Conservation (phyloP, 2,329 filamentous ascomycete species). For the Remersonia thermophila region DNA sequence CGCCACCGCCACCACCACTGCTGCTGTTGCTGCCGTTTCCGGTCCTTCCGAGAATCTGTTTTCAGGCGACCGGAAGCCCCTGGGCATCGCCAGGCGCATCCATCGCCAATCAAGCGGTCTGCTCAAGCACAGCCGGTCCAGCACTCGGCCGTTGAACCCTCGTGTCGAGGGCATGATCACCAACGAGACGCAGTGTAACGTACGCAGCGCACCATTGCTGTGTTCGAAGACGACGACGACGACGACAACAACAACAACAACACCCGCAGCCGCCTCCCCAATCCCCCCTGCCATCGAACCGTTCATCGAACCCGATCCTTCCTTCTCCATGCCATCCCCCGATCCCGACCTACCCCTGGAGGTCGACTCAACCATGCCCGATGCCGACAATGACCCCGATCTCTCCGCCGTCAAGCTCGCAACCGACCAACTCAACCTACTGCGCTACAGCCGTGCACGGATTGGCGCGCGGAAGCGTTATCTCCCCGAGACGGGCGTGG, state of each 20-base stretch:
- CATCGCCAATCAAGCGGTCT: constrained; percentile 3
- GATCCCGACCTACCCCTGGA: no score
- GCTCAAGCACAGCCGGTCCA: neutral
- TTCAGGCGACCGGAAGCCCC: no score
- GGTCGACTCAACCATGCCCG: constrained; percentile 9
- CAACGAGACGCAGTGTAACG: constrained; percentile 12
- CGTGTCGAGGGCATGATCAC: constrained; percentile 12
- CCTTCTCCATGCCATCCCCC: constrained; percentile 6
- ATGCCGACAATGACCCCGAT: constrained; percentile 11
- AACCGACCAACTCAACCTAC: no score
- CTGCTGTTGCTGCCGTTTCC: no score
- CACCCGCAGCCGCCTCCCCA: neutral
- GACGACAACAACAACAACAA: constrained; percentile 1
- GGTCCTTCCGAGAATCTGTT: no score
- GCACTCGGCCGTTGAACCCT: constrained; percentile 3
- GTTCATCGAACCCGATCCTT: constrained; percentile 11
- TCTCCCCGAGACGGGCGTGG: no score
- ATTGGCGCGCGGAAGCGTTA: no score
- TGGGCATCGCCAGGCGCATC: neutral
- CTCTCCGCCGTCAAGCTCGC: no score
- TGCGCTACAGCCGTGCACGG: no score
- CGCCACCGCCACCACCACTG: no score
- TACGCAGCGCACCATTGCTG: constrained; percentile 4
- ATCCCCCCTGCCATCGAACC: neutral
- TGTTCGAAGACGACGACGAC: no score